phyloP scores from a whole-genome alignment of 148 eudicot species.

The Mesembryanthemum crystallinum region DNA sequence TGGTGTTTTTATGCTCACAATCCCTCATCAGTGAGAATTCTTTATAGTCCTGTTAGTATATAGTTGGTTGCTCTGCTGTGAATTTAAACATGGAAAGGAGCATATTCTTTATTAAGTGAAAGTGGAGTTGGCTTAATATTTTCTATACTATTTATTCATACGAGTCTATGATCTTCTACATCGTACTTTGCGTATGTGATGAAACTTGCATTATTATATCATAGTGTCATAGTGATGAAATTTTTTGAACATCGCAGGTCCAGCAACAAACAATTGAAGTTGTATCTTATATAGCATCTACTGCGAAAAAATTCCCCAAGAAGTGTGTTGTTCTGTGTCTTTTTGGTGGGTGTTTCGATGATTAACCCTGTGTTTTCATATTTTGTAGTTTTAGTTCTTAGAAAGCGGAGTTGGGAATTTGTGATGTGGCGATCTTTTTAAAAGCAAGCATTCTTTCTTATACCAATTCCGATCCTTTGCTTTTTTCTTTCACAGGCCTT shows the following conservation, averaged over 20 bases:
- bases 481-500: constrained; percentile 46
- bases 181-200: neutral
- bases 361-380: neutral
- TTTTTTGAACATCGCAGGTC: constrained; percentile 55
- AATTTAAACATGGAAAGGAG: neutral
- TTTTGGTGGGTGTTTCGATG: constrained; percentile 47
- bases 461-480: neutral
- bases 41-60: neutral
- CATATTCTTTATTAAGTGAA: neutral
- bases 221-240: neutral
- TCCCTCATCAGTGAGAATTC: neutral
- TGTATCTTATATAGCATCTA: constrained; percentile 68
- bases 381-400: neutral
- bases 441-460: neutral
- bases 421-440: neutral
- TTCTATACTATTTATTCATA: neutral
- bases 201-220: neutral
- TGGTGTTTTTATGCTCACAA: neutral
- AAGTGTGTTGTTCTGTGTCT: constrained; percentile 97
- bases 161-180: neutral
- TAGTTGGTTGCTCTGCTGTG: neutral
- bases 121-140: neutral
- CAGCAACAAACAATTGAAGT: constrained; percentile 96
- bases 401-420: neutral
- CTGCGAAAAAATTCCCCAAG: constrained; percentile 82